Conservation (phyloP, 495 filamentous ascomycete species). For the Aspergillus kassunensis region DNA sequence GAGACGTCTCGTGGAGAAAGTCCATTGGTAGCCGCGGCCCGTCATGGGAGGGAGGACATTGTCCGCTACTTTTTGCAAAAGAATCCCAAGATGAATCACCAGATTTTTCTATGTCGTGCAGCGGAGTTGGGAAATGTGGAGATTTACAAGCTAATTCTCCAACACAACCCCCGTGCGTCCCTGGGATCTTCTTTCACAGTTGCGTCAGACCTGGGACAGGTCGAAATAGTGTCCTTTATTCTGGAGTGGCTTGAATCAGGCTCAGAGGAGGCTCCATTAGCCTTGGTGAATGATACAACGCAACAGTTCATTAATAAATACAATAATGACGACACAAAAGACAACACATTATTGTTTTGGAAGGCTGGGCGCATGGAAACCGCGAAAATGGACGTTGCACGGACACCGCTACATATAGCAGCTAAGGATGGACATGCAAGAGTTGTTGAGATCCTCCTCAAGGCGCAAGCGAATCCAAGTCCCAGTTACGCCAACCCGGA, state of each 20-base stretch:
- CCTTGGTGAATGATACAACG: too few relatives aligned
- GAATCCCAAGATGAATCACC: background rate
- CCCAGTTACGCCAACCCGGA: too few relatives aligned
- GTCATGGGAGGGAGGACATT: background rate
- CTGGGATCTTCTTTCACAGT: background rate
- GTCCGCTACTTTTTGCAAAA: background rate
- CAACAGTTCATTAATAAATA: too few relatives aligned
- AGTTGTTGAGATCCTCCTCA: too few relatives aligned
- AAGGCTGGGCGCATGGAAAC: too few relatives aligned
- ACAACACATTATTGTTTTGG: too few relatives aligned
- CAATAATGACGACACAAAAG: too few relatives aligned
- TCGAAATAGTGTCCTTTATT: background rate
- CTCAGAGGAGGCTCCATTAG: too few relatives aligned
- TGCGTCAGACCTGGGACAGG: background rate
- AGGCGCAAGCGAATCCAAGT: too few relatives aligned
- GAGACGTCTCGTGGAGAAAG: background rate
- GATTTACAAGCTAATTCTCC: background rate
- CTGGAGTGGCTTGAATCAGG: background rate
- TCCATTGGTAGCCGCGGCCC: background rate
- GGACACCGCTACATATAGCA: too few relatives aligned
- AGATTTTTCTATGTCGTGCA: background rate
- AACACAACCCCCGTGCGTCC: background rate
- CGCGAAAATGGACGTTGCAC: too few relatives aligned
- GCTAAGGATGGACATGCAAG: too few relatives aligned
- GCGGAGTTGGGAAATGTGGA: background rate